A percentile compares a stretch with the other conserved stretches of the same genome.
Conservation (phyloP, 139 green algal genomes). For the Raphidocelis subcapitata region DNA sequence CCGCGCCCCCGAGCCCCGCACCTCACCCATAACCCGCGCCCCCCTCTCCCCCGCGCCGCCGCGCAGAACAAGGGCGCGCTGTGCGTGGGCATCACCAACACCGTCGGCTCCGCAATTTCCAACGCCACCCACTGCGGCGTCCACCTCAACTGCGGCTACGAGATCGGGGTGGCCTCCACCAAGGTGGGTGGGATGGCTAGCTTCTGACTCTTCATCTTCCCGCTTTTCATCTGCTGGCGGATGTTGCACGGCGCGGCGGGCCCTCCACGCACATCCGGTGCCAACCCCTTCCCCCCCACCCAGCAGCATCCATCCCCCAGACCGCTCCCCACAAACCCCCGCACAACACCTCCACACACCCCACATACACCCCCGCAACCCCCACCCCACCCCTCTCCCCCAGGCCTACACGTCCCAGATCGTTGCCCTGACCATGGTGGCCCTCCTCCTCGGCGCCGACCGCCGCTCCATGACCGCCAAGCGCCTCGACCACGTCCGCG, state of each 20-base stretch:
- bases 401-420: slow-evolving; percentile 87
- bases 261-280: no score
- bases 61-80: slow-evolving; percentile 79
- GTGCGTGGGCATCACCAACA: slow-evolving; percentile 98
- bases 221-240: no score
- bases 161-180: slow-evolving; percentile 97
- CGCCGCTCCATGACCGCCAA: slow-evolving; percentile 70
- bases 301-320: no score
- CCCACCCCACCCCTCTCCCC: neutral
- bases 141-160: slow-evolving; percentile 95
- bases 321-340: neutral
- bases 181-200: slow-evolving; percentile 54
- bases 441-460: slow-evolving; percentile 85
- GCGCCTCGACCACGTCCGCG: slow-evolving; percentile 84
- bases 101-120: slow-evolving; percentile 88
- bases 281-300: no score
- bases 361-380: neutral
- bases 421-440: slow-evolving; percentile 90
- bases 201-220: no score
- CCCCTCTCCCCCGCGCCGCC: slow-evolving; percentile 32
- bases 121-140: slow-evolving; percentile 91
- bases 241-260: no score
- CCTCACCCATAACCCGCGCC: no score
- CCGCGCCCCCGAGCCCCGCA: no score
- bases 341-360: neutral